These are phyloP conservation scores for Stephanodiscus minutulus DNA, from an alignment of 108 stramenopile genomes.

Conservation along the genomic window DNA sequence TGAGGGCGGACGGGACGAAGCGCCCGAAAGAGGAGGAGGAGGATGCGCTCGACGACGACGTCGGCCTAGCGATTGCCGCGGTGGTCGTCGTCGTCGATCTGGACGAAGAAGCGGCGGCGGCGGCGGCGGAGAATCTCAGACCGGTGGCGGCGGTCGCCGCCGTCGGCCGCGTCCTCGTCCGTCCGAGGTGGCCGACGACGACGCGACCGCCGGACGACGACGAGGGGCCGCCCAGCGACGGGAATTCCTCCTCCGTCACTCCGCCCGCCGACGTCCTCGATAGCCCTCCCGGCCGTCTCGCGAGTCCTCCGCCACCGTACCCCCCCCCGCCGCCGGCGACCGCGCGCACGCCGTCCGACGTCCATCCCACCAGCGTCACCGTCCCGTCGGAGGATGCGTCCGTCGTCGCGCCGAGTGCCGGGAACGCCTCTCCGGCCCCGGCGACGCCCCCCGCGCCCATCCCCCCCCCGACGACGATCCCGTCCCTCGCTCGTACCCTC, in stretches of 20 bases:
- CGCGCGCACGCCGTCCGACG: slow-evolving; percentile 18
- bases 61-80: too few species aligned
- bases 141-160: slow-evolving; percentile 8
- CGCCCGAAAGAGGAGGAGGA: slow-evolving; percentile 58
- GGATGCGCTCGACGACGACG: slow-evolving; percentile 34
- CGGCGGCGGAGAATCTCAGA: slow-evolving; percentile 34
- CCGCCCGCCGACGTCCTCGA: slow-evolving; percentile 30
- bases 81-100: slow-evolving; percentile 32
- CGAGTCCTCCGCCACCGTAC: not conserved
- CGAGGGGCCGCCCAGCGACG: slow-evolving; percentile 28
- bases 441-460: slow-evolving; percentile 35
- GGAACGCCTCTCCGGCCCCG: slow-evolving; percentile 58
- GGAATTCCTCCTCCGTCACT: slow-evolving; percentile 49
- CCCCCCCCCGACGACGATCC: too few species aligned
- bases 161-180: slow-evolving; percentile 10
- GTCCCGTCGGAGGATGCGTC: slow-evolving; percentile 14
- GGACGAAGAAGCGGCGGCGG: slow-evolving; percentile 23
- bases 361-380: slow-evolving; percentile 41
- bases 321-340: slow-evolving; percentile 5
- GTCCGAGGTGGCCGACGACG: not conserved
- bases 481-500: slow-evolving; percentile 51
- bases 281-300: slow-evolving; percentile 17
- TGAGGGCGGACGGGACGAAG: slow-evolving; percentile 42
- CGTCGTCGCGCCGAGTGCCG: slow-evolving; percentile 46
- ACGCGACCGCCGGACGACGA: not conserved